These are phyloP conservation scores for Trichoderma polysporum DNA, from an alignment of 2,329 filamentous ascomycete genomes.

Conservation along the genomic window DNA sequence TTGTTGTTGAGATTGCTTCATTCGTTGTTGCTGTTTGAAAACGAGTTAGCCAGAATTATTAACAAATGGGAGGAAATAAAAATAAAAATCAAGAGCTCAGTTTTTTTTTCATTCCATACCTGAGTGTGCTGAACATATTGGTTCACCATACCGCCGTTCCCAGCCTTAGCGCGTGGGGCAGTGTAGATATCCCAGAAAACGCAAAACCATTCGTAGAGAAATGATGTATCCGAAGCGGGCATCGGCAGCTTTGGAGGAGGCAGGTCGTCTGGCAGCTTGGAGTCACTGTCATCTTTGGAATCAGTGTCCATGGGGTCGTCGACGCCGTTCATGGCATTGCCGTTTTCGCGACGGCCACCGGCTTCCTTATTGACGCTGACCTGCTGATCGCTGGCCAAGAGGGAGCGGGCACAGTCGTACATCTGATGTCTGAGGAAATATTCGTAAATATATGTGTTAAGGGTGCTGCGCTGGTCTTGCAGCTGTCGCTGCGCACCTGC, in stretches of 20 bases:
- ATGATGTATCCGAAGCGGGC: slow-evolving; percentile 69
- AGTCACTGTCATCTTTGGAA: slow-evolving; percentile 71
- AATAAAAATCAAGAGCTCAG: slow-evolving; percentile 12
- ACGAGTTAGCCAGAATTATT: slow-evolving; percentile 7
- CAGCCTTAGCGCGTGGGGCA: slow-evolving; percentile 71
- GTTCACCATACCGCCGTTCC: slow-evolving; percentile 59
- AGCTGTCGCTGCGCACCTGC: slow-evolving; percentile 38
- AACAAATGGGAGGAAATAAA: slow-evolving; percentile 6
- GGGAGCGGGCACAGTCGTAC: slow-evolving; percentile 75
- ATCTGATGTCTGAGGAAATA: slow-evolving; percentile 86
- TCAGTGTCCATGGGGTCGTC: slow-evolving; percentile 83
- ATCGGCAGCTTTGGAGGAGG: slow-evolving; percentile 70
- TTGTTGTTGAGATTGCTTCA: slow-evolving; percentile 75
- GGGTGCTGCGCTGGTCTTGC: slow-evolving; percentile 52
- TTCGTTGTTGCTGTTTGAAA: slow-evolving; percentile 61
- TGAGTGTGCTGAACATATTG: slow-evolving; percentile 82
- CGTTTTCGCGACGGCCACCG: slow-evolving; percentile 66
- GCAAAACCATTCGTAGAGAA: slow-evolving; percentile 96
- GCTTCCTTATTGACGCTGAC: slow-evolving; percentile 68
- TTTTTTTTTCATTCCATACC: slow-evolving; percentile 49
- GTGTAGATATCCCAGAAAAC: slow-evolving; percentile 96
- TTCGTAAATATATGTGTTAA: slow-evolving; percentile 89
- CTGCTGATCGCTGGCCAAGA: slow-evolving; percentile 65
- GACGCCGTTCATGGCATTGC: slow-evolving; percentile 66
- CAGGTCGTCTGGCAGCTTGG: slow-evolving; percentile 76